Conservation (phyloP, 352 stramenopile genomes). For the Phytophthora vignae region DNA sequence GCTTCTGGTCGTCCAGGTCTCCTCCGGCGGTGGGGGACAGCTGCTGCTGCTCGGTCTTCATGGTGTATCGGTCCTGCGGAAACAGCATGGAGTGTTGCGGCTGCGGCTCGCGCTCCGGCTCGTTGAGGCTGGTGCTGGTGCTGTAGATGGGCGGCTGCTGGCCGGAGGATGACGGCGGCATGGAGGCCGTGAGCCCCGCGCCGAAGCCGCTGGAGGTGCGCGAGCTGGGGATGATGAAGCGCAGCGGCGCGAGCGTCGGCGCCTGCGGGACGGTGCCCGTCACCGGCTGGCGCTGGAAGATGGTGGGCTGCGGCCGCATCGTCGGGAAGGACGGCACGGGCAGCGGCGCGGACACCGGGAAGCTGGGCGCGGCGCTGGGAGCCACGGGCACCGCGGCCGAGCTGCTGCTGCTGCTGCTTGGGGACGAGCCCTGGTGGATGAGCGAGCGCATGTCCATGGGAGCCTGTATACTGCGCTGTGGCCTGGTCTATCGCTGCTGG, state of each 20-base stretch:
- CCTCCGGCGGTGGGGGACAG: constrained; percentile 7
- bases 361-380: constrained; percentile 7
- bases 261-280: constrained; percentile 29
- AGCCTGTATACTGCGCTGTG: no score
- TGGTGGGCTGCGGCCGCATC: constrained; percentile 51
- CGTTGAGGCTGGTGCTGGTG: constrained; percentile 9
- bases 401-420: constrained; percentile 15
- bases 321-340: constrained; percentile 55
- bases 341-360: constrained; percentile 41
- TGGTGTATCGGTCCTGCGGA: constrained; percentile 28
- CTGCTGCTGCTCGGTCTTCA: constrained; percentile 35
- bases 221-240: constrained; percentile 82
- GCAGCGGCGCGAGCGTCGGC: constrained; percentile 71
- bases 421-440: constrained; percentile 56
- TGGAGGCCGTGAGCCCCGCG: constrained; percentile 5
- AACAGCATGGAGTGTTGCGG: constrained; percentile 37
- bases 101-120: constrained; percentile 40
- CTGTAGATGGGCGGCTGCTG: constrained; percentile 14
- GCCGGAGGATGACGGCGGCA: background rate
- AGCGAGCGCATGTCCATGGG: constrained; percentile 85
- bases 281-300: constrained; percentile 32
- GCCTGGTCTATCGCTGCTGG: background rate
- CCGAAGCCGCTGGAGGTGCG: constrained; percentile 37
- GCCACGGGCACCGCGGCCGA: background rate
- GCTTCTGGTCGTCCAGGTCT: constrained; percentile 29